phyloP scores from a whole-genome alignment of 2,329 filamentous ascomycete species.

The Cercospora janseana region DNA sequence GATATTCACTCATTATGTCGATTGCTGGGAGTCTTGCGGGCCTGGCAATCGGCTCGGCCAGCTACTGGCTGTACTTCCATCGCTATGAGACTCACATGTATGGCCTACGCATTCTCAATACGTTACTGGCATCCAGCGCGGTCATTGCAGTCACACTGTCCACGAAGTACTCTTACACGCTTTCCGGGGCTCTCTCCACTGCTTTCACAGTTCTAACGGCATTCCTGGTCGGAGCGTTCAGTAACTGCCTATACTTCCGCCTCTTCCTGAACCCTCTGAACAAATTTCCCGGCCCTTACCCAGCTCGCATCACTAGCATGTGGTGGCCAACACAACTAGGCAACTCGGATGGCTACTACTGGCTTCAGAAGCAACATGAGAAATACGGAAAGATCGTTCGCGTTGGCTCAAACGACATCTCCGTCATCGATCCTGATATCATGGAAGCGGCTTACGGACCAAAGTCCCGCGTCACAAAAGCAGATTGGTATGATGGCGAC shows the following conservation, averaged over 20 bases:
- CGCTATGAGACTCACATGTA: constrained; percentile 34
- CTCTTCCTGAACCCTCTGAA: constrained; percentile 39
- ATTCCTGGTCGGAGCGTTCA: constrained; percentile 29
- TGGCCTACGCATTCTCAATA: constrained; percentile 27
- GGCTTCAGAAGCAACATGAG: constrained; percentile 37
- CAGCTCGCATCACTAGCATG: constrained; percentile 37
- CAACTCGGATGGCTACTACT: constrained; percentile 35
- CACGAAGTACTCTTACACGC: constrained; percentile 21
- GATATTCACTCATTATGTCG: constrained; percentile 7
- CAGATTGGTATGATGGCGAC: constrained; percentile 43
- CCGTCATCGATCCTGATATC: constrained; percentile 40
- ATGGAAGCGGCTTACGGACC: constrained; percentile 42
- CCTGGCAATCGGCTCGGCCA: constrained; percentile 19
- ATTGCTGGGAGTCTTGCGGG: background rate
- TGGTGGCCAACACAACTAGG: constrained; percentile 33
- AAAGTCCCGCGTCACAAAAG: constrained; percentile 44
- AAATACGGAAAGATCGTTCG: constrained; percentile 40
- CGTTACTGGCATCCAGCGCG: constrained; percentile 25
- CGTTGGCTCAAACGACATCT: constrained; percentile 41
- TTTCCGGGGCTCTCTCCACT: constrained; percentile 18
- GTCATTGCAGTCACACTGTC: constrained; percentile 20
- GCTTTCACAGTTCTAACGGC: constrained; percentile 14
- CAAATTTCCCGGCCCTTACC: constrained; percentile 38
- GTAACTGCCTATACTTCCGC: constrained; percentile 41
- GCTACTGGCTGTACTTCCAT: constrained; percentile 30